phyloP scores from a whole-genome alignment of 1,139 yeast species.

The Nakaseomyces delphensis region DNA sequence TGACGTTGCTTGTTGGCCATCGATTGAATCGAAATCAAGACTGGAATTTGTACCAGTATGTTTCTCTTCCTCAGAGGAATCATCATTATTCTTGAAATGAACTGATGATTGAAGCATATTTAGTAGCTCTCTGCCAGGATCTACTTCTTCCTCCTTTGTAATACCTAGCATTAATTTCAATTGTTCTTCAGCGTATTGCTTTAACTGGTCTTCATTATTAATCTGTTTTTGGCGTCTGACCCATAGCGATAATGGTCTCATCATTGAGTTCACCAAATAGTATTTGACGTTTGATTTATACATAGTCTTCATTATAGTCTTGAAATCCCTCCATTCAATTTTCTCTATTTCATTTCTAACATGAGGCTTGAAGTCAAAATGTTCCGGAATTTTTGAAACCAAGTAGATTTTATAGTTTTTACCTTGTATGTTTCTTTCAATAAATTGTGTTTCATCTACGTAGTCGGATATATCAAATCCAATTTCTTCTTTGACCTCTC shows the following conservation, averaged over 20 bases:
- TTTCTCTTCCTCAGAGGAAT: conserved; percentile 15
- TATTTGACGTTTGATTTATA: conserved; percentile 37
- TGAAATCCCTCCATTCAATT: conserved; percentile 56
- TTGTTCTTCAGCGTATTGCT: conserved; percentile 48
- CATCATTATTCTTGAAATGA: conserved; percentile 16
- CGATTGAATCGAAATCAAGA: conserved; percentile 1
- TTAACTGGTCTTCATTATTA: conserved; percentile 43
- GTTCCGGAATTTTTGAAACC: conserved; percentile 72
- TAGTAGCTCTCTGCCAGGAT: conserved; percentile 70
- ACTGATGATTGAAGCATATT: conserved; percentile 47
- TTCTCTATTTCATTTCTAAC: conserved; percentile 81
- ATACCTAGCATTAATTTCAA: conserved; percentile 59
- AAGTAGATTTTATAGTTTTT: conserved; percentile 81
- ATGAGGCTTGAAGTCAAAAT: conserved; percentile 61
- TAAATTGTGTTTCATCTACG: conserved; percentile 59
- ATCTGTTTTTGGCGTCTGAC: conserved; percentile 46
- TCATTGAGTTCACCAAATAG: conserved; percentile 52
- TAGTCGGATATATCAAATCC: conserved; percentile 73
- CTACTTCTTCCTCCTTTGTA: conserved; percentile 35
- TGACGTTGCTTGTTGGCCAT: background rate
- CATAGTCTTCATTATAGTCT: conserved; percentile 29
- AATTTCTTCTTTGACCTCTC: conserved; percentile 94
- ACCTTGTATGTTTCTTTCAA: conserved; percentile 75
- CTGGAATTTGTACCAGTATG: conserved; percentile 6
- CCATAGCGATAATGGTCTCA: conserved; percentile 51